Conservation (phyloP, 306 rosid genomes). For the Ceratonia siliqua region DNA sequence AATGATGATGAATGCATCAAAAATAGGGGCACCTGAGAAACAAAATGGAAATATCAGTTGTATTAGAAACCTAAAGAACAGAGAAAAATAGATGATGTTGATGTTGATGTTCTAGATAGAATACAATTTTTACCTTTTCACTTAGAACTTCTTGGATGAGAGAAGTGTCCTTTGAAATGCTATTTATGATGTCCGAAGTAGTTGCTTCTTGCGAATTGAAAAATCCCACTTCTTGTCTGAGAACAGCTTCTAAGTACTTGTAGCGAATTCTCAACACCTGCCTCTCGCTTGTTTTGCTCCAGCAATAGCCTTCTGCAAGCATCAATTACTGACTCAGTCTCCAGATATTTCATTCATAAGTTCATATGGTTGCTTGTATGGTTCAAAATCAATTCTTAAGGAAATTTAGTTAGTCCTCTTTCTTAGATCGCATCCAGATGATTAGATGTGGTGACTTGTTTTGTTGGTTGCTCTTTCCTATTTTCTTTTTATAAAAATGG, state of each 20-base stretch:
- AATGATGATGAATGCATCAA: slow-evolving; percentile 87
- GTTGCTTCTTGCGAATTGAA: slow-evolving; percentile 88
- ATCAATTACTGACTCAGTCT: slow-evolving; percentile 4
- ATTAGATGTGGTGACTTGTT: not conserved
- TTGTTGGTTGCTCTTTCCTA: not conserved
- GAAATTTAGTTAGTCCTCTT: not conserved
- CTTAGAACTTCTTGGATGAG: slow-evolving; percentile 91
- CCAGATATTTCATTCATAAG: not conserved
- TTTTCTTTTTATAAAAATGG: not conserved
- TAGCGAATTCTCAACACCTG: slow-evolving; percentile 80
- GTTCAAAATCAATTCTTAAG: not conserved
- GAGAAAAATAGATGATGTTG: not conserved
- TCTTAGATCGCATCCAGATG: not conserved
- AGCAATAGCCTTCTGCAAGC: slow-evolving; percentile 86
- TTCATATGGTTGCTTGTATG: not conserved
- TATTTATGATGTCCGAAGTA: slow-evolving; percentile 77
- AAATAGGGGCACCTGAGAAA: slow-evolving; percentile 72
- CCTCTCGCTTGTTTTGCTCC: slow-evolving; percentile 98
- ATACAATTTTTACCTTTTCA: too few relatives aligned
- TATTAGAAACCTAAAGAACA: not conserved
- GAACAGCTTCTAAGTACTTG: slow-evolving; percentile 88
- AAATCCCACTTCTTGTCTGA: slow-evolving; percentile 89
- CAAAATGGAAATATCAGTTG: not conserved
- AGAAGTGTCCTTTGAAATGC: slow-evolving; percentile 85
- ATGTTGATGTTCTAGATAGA: too few relatives aligned